Conservation (phyloP, 164 flowering plant genomes). For the Akebia trifoliata region DNA sequence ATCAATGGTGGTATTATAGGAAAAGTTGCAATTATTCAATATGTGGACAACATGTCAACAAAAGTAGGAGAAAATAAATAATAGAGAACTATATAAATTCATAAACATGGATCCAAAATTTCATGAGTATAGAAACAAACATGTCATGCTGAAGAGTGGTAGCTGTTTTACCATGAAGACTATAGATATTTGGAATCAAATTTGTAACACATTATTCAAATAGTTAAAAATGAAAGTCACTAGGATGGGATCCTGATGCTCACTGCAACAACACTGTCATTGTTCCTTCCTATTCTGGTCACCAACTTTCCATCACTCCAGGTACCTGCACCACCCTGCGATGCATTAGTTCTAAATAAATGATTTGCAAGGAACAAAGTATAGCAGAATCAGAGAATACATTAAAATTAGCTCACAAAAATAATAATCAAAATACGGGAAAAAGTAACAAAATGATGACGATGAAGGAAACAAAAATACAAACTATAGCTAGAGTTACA, state of each 20-base stretch:
- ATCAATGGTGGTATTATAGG: too few species aligned
- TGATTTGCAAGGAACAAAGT: constrained; percentile 8
- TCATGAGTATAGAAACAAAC: too few species aligned
- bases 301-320: constrained; percentile 99
- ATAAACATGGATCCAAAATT: too few species aligned
- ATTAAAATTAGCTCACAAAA: not conserved
- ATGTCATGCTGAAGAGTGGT: too few species aligned
- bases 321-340: constrained; percentile 99
- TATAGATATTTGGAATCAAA: not conserved
- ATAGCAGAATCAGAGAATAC: not conserved
- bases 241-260: constrained; percentile 24
- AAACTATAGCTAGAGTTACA: not conserved
- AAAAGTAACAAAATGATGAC: not conserved
- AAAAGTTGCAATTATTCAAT: too few species aligned
- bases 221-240: not conserved
- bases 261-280: constrained; percentile 71
- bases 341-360: constrained; percentile 59
- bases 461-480: not conserved
- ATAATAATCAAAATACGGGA: not conserved
- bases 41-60: too few species aligned
- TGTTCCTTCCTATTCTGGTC: constrained; percentile 94
- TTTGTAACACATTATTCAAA: not conserved
- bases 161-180: too few species aligned
- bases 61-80: too few species aligned
- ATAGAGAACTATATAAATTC: too few species aligned